Conservation (phyloP, 306 rosid genomes). For the Purshia tridentata region DNA sequence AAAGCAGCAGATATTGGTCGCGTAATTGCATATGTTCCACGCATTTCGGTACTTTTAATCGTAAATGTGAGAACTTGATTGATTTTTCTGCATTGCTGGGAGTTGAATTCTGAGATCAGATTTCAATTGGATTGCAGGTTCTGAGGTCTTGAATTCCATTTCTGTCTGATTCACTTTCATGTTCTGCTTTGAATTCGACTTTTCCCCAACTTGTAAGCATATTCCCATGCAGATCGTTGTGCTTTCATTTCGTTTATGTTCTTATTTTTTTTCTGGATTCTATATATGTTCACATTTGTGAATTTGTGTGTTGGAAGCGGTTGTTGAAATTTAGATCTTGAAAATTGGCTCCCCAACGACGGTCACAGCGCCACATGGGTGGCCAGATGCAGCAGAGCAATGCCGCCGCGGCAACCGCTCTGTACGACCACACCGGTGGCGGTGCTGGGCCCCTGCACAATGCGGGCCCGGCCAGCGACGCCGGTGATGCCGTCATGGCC, state of each 20-base stretch:
- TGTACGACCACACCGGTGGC: constrained; percentile 70
- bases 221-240: background rate
- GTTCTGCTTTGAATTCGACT: constrained; percentile 54
- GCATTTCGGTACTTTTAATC: constrained; percentile 19
- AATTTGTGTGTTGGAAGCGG: constrained; percentile 39
- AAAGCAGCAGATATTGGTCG: constrained; percentile 38
- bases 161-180: constrained; percentile 46
- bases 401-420: constrained; percentile 86
- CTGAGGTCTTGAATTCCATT: constrained; percentile 39
- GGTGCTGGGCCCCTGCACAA: constrained; percentile 61
- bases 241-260: constrained; percentile 2
- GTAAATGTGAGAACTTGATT: constrained; percentile 1
- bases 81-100: background rate
- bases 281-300: background rate
- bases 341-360: constrained; percentile 99
- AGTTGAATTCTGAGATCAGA: constrained; percentile 19
- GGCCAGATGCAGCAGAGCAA: constrained; percentile 99
- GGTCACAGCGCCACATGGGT: constrained; percentile 99
- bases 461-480: constrained; percentile 70
- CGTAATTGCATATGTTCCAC: background rate
- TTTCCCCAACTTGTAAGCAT: constrained; percentile 66
- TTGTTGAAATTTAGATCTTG: constrained; percentile 67
- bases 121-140: constrained; percentile 34
- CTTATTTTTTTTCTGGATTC: constrained; percentile 9
- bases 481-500: constrained; percentile 98